These are phyloP conservation scores for Poa pratensis DNA, from an alignment of 176 grass and related monocot genomes.

Conservation along the genomic window DNA sequence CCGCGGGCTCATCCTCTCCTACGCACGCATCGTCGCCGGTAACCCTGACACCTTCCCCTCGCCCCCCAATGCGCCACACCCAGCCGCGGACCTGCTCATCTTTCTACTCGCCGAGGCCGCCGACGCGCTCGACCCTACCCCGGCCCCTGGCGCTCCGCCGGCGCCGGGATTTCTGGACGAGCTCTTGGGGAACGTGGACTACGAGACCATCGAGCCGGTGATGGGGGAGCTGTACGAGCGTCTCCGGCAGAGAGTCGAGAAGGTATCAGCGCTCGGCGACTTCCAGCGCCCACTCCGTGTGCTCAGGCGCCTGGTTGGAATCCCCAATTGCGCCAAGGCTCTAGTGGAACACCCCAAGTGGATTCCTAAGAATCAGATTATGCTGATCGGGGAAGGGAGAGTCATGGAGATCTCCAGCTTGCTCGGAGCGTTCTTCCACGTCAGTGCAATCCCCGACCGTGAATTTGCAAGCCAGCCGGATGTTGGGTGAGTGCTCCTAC, in stretches of 20 bases:
- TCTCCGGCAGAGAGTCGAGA: slow-evolving; percentile 64
- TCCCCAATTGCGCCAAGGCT: slow-evolving; percentile 73
- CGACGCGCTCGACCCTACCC: slow-evolving; percentile 58
- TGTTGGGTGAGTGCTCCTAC: slow-evolving; percentile 47
- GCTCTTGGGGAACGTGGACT: slow-evolving; percentile 67
- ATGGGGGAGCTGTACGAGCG: slow-evolving; percentile 77
- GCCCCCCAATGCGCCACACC: slow-evolving; percentile 41
- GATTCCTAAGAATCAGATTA: slow-evolving; percentile 66
- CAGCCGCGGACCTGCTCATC: slow-evolving; percentile 58
- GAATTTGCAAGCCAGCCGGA: slow-evolving; percentile 79
- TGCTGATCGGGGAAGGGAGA: slow-evolving; percentile 87
- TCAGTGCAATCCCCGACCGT: slow-evolving; percentile 77
- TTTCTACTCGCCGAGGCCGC: slow-evolving; percentile 78
- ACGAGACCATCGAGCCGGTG: slow-evolving; percentile 61
- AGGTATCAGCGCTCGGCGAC: slow-evolving; percentile 73
- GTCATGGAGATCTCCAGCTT: slow-evolving; percentile 79
- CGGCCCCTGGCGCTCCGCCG: slow-evolving; percentile 45
- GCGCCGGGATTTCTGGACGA: slow-evolving; percentile 78
- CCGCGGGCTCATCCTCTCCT: slow-evolving; percentile 69
- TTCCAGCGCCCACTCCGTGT: slow-evolving; percentile 87
- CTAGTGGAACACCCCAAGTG: slow-evolving; percentile 88
- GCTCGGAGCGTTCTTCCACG: slow-evolving; percentile 86
- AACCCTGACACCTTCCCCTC: slow-evolving; percentile 77
- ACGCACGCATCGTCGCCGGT: slow-evolving; percentile 72
- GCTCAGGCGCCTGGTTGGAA: slow-evolving; percentile 62